Evolutionary conservation across 2,329 filamentous ascomycete genomes (phyloP).

Genomic region (Arthroderma uncinatum): DNA sequence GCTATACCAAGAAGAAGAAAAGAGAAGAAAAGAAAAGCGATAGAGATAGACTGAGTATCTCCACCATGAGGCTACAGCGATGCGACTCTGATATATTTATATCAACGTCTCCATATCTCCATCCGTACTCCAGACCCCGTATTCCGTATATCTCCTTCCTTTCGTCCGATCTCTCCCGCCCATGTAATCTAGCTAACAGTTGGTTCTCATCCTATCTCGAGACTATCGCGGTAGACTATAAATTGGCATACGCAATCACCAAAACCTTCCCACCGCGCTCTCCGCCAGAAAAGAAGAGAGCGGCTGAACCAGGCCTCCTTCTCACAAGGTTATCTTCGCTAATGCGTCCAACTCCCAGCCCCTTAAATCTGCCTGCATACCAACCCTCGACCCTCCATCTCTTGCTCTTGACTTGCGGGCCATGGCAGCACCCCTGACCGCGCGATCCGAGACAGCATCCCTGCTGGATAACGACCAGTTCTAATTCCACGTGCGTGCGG

Average conservation of each 20-base stretch:
- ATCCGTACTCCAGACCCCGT: not conserved
- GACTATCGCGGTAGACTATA: too few relatives aligned
- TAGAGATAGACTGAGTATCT: too few relatives aligned
- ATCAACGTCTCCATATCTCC: not conserved
- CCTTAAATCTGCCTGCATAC: not conserved
- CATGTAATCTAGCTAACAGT: not conserved
- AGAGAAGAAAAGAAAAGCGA: too few relatives aligned
- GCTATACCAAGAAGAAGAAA: too few relatives aligned
- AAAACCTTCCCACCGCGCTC: not conserved
- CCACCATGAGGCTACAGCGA: too few relatives aligned
- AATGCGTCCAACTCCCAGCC: not conserved
- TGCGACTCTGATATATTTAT: too few relatives aligned
- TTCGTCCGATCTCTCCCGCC: not conserved
- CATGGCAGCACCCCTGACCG: not conserved
- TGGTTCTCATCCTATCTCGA: too few relatives aligned
- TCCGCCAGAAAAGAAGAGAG: not conserved
- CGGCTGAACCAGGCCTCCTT: not conserved
- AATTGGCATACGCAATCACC: too few relatives aligned
- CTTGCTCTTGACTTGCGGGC: not conserved
- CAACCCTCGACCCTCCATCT: too few relatives aligned
- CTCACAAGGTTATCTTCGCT: not conserved
- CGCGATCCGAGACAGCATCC: not conserved
- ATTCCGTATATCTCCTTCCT: not conserved
- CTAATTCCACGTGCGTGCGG: not conserved
- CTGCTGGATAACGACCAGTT: not conserved